These are phyloP conservation scores for Huntiella bhutanensis DNA, from an alignment of 2,329 filamentous ascomycete species.

Conservation along the genomic window DNA sequence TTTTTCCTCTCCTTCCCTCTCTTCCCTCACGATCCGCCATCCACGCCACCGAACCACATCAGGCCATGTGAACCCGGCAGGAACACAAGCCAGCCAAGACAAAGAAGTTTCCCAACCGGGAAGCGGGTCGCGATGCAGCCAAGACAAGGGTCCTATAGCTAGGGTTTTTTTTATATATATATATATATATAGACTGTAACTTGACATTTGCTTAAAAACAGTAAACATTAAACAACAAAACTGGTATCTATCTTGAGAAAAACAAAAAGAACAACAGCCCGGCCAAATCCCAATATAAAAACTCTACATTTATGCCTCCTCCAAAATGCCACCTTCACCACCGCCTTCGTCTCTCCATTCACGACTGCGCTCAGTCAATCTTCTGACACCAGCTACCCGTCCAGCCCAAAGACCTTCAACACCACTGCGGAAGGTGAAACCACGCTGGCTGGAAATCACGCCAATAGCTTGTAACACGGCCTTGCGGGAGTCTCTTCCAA, in stretches of 20 bases:
- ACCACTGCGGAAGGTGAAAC: constrained; percentile 79
- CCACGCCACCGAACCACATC: no score
- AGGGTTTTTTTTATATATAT: no score
- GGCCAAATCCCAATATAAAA: background rate
- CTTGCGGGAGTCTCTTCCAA: constrained; percentile 83
- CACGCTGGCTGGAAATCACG: constrained; percentile 85
- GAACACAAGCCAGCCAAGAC: constrained; percentile 3
- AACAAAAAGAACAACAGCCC: constrained; percentile 5
- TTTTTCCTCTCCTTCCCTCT: no score
- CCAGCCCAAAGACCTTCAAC: constrained; percentile 80
- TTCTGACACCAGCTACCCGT: constrained; percentile 62
- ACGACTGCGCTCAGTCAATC: constrained; percentile 62
- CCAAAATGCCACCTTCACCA: constrained; percentile 47
- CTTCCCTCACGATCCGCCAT: no score
- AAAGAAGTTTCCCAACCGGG: no score
- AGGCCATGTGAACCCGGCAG: no score
- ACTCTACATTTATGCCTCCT: constrained; percentile 28
- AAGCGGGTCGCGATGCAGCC: no score
- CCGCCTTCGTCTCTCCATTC: constrained; percentile 82
- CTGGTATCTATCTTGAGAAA: background rate
- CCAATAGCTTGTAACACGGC: constrained; percentile 91
- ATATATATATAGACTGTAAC: no score
- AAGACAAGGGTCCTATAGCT: no score
- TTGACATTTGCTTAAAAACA: no score
- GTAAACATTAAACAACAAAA: no score